These are phyloP conservation scores for Naganishia antarctica DNA, from an alignment of 768 basidiomycete genomes.

Conservation along the genomic window DNA sequence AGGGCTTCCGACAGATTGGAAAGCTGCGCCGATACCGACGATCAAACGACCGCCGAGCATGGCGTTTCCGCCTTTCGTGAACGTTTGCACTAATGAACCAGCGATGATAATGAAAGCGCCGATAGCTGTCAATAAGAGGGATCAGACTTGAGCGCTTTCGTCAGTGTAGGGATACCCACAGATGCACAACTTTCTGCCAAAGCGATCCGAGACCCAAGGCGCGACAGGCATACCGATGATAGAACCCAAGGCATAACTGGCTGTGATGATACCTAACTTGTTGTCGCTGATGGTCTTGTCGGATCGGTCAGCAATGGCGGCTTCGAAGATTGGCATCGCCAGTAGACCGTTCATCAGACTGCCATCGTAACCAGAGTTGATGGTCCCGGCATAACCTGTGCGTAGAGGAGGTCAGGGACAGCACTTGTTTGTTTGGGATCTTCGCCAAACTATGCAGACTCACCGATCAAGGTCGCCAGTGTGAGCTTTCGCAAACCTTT, in stretches of 20 bases:
- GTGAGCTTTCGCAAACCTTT: not conserved
- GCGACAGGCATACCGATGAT: not conserved
- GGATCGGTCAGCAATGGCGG: not conserved
- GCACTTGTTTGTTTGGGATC: too few relatives aligned
- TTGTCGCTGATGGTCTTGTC: too few relatives aligned
- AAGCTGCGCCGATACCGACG: constrained; percentile 1
- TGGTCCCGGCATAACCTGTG: too few relatives aligned
- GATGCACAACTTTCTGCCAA: not conserved
- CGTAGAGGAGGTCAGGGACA: too few relatives aligned
- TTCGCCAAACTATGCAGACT: too few relatives aligned
- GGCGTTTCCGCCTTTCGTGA: not conserved
- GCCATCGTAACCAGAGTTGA: constrained; percentile 9
- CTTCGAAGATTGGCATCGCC: not conserved
- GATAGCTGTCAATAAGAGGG: not conserved
- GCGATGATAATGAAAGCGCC: not conserved
- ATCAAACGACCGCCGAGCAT: constrained; percentile 1
- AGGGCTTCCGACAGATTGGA: not conserved
- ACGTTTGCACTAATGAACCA: not conserved
- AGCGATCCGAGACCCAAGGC: not conserved
- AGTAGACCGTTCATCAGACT: constrained; percentile 1
- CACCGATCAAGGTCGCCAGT: not conserved
- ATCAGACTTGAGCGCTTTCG: too few relatives aligned
- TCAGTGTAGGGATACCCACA: too few relatives aligned
- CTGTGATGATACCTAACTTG: not conserved
- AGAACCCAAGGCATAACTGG: constrained; percentile 1